These are phyloP conservation scores for Byssothecium circinans DNA, from an alignment of 2,329 filamentous ascomycete genomes.

Conservation along the genomic window DNA sequence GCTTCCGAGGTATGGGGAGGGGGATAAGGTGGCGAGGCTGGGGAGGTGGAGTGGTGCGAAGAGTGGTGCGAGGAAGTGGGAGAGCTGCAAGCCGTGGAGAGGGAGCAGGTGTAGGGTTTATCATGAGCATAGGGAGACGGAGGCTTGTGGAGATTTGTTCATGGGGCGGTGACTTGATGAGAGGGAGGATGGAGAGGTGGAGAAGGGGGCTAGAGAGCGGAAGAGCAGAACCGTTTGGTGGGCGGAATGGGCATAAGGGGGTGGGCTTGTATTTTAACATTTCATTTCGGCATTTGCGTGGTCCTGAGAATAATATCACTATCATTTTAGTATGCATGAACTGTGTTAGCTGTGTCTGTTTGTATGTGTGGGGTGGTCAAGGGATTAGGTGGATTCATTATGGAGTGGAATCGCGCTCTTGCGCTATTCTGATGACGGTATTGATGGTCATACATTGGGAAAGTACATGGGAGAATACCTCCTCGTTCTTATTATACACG, in stretches of 20 bases:
- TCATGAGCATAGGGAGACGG: slow-evolving; percentile 44
- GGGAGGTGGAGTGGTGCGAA: slow-evolving; percentile 27
- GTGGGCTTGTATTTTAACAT: too few species aligned
- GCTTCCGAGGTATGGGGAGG: slow-evolving; percentile 23
- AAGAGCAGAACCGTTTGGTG: slow-evolving; percentile 10
- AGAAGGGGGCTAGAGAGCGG: slow-evolving; percentile 2
- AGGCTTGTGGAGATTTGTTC: slow-evolving; percentile 36
- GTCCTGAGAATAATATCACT: too few species aligned
- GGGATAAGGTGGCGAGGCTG: slow-evolving; percentile 16
- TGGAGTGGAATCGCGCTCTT: slow-evolving; percentile 27
- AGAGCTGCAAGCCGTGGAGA: slow-evolving; percentile 43
- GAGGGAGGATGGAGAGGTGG: not conserved
- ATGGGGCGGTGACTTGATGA: slow-evolving; percentile 26
- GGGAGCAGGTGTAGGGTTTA: slow-evolving; percentile 40
- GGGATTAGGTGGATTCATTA: not conserved
- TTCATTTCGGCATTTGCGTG: too few species aligned
- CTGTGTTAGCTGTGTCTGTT: too few species aligned
- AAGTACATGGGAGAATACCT: slow-evolving; percentile 5
- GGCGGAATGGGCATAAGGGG: too few species aligned
- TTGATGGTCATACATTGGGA: slow-evolving; percentile 12
- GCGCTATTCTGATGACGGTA: slow-evolving; percentile 16
- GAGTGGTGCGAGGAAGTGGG: slow-evolving; percentile 34
- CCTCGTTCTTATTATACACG: slow-evolving; percentile 31
- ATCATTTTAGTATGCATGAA: too few species aligned
- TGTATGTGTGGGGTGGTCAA: too few species aligned